phyloP scores from a whole-genome alignment of 1,139 yeast species.

The Hanseniaspora gamundiae region DNA sequence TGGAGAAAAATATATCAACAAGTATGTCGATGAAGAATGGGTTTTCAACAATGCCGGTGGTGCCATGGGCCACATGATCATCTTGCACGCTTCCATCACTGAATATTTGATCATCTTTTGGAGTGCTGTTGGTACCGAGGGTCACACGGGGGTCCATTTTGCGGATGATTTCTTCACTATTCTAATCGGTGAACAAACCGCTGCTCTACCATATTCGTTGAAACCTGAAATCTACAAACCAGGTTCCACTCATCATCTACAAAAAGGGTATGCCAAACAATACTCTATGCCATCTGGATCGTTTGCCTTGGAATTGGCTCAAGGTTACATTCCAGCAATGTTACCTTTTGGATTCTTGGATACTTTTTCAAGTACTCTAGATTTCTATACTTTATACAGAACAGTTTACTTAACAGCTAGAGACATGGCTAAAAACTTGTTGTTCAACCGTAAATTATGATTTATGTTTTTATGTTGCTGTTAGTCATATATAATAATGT shows the following conservation, averaged over 20 bases:
- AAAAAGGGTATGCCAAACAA: slow-evolving; percentile 66
- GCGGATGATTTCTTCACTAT: slow-evolving; percentile 96
- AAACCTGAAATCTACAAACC: slow-evolving; percentile 59
- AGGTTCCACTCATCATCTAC: slow-evolving; percentile 72
- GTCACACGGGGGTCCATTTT: slow-evolving; percentile 90
- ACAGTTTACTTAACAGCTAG: slow-evolving; percentile 65
- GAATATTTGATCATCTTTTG: slow-evolving; percentile 89
- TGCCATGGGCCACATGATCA: slow-evolving; percentile 96
- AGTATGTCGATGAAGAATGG: slow-evolving; percentile 71
- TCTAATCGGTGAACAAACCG: slow-evolving; percentile 63
- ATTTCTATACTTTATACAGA: slow-evolving; percentile 50
- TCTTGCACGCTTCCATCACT: slow-evolving; percentile 87
- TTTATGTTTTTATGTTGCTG: not conserved
- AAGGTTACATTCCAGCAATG: slow-evolving; percentile 98
- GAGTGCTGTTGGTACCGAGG: slow-evolving; percentile 84
- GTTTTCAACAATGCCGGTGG: slow-evolving; percentile 96
- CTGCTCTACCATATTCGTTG: slow-evolving; percentile 53
- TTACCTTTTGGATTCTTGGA: slow-evolving; percentile 89
- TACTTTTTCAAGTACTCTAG: slow-evolving; percentile 68
- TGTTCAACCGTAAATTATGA: not conserved
- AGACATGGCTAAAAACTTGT: slow-evolving; percentile 44
- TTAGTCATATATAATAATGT: not conserved
- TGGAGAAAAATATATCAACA: slow-evolving; percentile 55
- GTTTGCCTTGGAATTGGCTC: slow-evolving; percentile 90
- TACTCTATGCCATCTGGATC: slow-evolving; percentile 72